Evolutionary conservation across 129 eudicot genomes (phyloP), one percentile per base, ranked within the genome.

Genomic region (Silybum marianum): DNA sequence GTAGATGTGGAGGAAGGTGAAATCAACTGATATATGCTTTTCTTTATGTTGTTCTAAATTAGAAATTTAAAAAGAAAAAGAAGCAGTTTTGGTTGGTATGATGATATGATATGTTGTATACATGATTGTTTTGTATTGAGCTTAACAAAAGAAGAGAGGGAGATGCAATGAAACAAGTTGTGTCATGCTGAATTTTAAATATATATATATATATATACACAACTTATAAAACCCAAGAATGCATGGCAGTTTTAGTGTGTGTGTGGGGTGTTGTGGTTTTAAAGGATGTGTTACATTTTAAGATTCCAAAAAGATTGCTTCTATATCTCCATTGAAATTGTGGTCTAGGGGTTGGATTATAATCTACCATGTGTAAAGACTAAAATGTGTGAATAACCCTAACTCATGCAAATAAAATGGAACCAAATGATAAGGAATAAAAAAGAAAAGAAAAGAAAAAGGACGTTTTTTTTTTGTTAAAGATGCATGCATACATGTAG

Each of bases 1-100:
- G 77, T 62, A 12, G 98, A 94, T 76, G 91, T 86, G 21, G 98
- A 94, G 84, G 98, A 94, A 85, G 98, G 98, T 66, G 97, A 94
- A 69, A 92, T 94, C 46, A 82, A 87, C 36, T 73, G 65, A 72
- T 13, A 16, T 51, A 19, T 54, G 63, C 5, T 54, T 1, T 54
- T 48, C 16, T 54, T 2, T 51, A 54, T 16, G 63, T 54, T 54
- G 9, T 54, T 30, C 25, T 68, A 75, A 75, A 36, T 82, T 82
- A 69, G 63, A 54, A 54, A 54, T 54, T 18, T 16, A 48, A 51
- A 51, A 51, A 54, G 18, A 54, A 18, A 54, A n/a, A 13, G 7
- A 18, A n/a, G 23, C 66, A 58, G 10, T 58, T 58, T 58, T 58
- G 66, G 66, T 58, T 60, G 25, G 11, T 32, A 32, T 28, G 30